These are phyloP conservation scores for Podosphaera xanthii DNA, from an alignment of 2,329 filamentous ascomycete species.

Conservation along the genomic window DNA sequence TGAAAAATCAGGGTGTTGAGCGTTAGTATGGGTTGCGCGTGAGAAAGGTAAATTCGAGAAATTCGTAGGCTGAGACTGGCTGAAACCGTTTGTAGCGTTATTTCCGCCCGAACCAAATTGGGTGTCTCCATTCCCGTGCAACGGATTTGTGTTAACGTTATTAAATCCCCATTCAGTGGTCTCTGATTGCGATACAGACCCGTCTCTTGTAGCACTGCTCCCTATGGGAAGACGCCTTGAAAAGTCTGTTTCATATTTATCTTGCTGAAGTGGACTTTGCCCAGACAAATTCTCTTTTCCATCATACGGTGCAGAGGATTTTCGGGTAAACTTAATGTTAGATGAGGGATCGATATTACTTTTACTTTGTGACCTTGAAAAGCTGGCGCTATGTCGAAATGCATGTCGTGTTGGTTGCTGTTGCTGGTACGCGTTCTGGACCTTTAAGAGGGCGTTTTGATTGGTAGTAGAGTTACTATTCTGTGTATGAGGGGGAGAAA, in stretches of 20 bases:
- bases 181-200: constrained; percentile 29
- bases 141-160: constrained; percentile 4
- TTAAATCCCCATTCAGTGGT: constrained; percentile 15
- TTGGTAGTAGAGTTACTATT: constrained; percentile 16
- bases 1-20: constrained; percentile 13
- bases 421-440: constrained; percentile 19
- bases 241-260: constrained; percentile 12
- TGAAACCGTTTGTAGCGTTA: constrained; percentile 23
- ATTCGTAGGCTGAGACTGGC: constrained; percentile 24
- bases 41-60: constrained; percentile 24
- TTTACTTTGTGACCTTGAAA: constrained; percentile 17
- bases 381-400: constrained; percentile 20
- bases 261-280: constrained; percentile 7
- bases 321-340: constrained; percentile 19
- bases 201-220: constrained; percentile 26
- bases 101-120: constrained; percentile 13
- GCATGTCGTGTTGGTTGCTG: constrained; percentile 17
- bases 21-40: constrained; percentile 24
- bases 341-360: constrained; percentile 22
- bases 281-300: constrained; percentile 15
- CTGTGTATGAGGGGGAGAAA: constrained; percentile 34
- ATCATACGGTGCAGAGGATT: constrained; percentile 11
- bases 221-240: constrained; percentile 21
- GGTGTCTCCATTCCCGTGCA: constrained; percentile 5
- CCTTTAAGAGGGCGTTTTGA: constrained; percentile 19